Conservation (phyloP, 306 rosid genomes). For the Pachyrhizus erosus region DNA sequence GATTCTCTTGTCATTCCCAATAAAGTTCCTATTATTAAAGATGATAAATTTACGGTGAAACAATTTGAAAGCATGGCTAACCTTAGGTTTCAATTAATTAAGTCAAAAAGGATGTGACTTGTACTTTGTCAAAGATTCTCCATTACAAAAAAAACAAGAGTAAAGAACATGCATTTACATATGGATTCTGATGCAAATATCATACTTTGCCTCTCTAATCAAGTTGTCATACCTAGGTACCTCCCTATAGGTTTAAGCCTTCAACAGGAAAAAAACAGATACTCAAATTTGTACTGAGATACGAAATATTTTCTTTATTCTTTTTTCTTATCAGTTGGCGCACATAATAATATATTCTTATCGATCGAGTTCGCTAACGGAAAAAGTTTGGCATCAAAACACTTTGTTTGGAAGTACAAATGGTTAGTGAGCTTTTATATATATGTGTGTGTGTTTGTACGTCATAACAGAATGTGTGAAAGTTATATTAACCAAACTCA, state of each 20-base stretch:
- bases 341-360: constrained; percentile 22
- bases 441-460: neutral
- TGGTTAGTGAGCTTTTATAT: neutral
- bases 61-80: constrained; percentile 50
- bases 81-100: constrained; percentile 56
- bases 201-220: constrained; percentile 45
- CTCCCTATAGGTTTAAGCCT: constrained; percentile 34
- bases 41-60: constrained; percentile 36
- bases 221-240: constrained; percentile 37
- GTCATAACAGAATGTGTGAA: neutral
- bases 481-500: neutral
- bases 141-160: constrained; percentile 39
- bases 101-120: constrained; percentile 61
- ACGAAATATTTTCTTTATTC: constrained; percentile 25
- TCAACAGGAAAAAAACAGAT: neutral
- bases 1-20: constrained; percentile 71
- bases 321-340: constrained; percentile 32
- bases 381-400: constrained; percentile 23
- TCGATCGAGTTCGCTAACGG: neutral
- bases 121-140: constrained; percentile 63
- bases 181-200: constrained; percentile 73
- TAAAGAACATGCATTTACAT: constrained; percentile 46
- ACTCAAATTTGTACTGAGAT: constrained; percentile 29
- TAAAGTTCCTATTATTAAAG: constrained; percentile 41
- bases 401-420: constrained; percentile 37